phyloP scores from a whole-genome alignment of 2,329 filamentous ascomycete species.

The Didymella pomorum region DNA sequence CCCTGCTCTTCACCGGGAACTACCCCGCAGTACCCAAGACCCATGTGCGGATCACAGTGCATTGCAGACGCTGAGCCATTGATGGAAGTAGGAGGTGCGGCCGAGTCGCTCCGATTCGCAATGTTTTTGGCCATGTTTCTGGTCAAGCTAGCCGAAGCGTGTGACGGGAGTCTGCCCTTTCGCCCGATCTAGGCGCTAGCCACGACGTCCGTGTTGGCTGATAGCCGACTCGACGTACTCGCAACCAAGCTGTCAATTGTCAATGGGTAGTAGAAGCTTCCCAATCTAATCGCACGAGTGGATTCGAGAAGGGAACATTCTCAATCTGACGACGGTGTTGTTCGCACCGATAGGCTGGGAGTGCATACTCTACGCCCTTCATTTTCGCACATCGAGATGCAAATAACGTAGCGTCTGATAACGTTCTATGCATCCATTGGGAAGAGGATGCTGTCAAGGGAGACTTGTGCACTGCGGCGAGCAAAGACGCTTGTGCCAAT shows the following conservation, averaged over 20 bases:
- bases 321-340: background rate
- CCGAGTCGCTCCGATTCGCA: background rate
- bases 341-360: background rate
- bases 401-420: background rate
- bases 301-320: background rate
- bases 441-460: background rate
- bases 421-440: background rate
- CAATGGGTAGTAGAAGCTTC: background rate
- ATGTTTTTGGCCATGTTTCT: background rate
- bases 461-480: no score
- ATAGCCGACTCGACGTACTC: slow-evolving; percentile 6
- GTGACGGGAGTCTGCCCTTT: slow-evolving; percentile 2
- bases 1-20: slow-evolving; percentile 6
- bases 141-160: background rate
- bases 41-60: background rate
- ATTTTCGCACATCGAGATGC: background rate
- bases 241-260: background rate
- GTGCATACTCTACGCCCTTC: background rate
- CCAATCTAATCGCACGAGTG: background rate
- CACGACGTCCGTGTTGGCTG: background rate
- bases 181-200: slow-evolving; percentile 7
- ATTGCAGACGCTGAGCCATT: background rate
- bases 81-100: background rate
- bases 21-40: slow-evolving; percentile 13
- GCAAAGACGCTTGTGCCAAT: background rate